Evolutionary conservation across 345 rosid genomes (phyloP).

Genomic region (Camelina neglecta): DNA sequence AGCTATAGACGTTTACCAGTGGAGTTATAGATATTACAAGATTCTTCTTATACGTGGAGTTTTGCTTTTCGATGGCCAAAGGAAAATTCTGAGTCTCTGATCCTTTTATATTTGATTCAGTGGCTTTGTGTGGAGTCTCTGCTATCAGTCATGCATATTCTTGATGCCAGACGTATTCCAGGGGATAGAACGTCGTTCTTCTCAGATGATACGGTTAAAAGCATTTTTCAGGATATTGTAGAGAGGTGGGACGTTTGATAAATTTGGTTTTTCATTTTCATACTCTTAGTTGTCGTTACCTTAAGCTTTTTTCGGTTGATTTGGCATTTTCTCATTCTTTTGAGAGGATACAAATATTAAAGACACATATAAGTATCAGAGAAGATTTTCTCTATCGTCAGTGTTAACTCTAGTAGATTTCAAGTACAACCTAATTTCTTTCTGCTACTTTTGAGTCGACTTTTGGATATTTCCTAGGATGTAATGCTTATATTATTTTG

Average conservation of each 20-base stretch:
- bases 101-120: conserved; percentile 49
- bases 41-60: conserved; percentile 12
- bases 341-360: conserved; percentile 1
- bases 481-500: not conserved
- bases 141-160: conserved; percentile 62
- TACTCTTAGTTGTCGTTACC: not conserved
- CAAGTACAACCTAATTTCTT: not conserved
- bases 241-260: conserved; percentile 65
- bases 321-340: conserved; percentile 19
- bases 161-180: conserved; percentile 53
- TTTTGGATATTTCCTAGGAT: conserved; percentile 14
- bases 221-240: conserved; percentile 65
- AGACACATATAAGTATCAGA: conserved; percentile 4
- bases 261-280: not conserved
- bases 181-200: conserved; percentile 56
- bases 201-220: conserved; percentile 66
- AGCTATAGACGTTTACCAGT: conserved; percentile 21
- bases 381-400: not conserved
- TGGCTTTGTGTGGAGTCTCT: conserved; percentile 87
- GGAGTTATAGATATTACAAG: conserved; percentile 10
- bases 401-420: conserved; percentile 14
- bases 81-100: conserved; percentile 12
- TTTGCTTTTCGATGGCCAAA: conserved; percentile 6
- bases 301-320: not conserved
- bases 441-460: not conserved